Conservation (phyloP, 345 rosid genomes). For the Hibiscus syriacus region DNA sequence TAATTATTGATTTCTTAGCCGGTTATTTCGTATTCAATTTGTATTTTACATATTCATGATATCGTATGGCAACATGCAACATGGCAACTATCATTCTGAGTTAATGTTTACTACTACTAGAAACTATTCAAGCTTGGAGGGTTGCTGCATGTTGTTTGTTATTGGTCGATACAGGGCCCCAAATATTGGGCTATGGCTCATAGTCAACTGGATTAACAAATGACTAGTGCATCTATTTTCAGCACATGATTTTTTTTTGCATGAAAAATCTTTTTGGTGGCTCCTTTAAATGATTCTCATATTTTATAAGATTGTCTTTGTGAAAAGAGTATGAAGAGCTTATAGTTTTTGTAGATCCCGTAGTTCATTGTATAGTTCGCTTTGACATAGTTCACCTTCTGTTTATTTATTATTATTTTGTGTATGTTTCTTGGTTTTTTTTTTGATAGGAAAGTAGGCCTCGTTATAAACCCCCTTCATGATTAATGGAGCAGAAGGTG, state of each 20-base stretch:
- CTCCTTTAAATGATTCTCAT: background rate
- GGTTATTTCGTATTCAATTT: background rate
- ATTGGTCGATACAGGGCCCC: background rate
- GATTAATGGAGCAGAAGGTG: no score
- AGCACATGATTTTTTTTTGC: background rate
- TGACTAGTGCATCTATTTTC: background rate
- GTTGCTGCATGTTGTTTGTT: background rate
- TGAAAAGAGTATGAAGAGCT: constrained; percentile 1
- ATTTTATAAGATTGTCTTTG: background rate
- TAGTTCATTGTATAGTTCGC: background rate
- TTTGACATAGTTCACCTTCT: background rate
- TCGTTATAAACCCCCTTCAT: no score
- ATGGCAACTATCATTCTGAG: background rate
- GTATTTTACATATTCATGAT: background rate
- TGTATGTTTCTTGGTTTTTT: constrained; percentile 2
- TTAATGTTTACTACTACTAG: background rate
- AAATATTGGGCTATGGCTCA: background rate
- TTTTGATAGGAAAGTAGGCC: no score
- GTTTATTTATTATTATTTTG: background rate
- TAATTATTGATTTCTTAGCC: background rate
- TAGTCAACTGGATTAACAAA: background rate
- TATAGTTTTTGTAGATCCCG: background rate
- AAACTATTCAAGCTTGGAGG: background rate
- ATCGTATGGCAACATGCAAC: background rate
- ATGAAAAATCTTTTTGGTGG: background rate